These are phyloP conservation scores for Kazachstania taianensis DNA, from an alignment of 805 yeast species.

Conservation along the genomic window DNA sequence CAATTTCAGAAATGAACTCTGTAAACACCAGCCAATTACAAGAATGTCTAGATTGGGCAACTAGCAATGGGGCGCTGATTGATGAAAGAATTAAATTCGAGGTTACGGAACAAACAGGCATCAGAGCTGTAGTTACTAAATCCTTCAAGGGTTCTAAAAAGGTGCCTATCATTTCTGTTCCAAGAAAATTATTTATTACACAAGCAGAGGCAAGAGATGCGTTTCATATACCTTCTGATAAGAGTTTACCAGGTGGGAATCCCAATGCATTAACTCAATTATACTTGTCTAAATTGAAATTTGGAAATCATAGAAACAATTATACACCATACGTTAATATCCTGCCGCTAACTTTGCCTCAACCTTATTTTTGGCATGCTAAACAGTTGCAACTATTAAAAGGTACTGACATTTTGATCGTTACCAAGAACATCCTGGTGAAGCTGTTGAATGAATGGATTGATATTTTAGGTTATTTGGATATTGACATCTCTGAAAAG, in stretches of 20 bases:
- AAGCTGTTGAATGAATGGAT: conserved; percentile 53
- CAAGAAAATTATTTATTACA: conserved; percentile 31
- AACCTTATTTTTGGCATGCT: conserved; percentile 59
- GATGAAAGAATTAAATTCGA: conserved; percentile 29
- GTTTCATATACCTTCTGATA: conserved; percentile 14
- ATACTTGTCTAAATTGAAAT: conserved; percentile 35
- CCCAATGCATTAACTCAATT: conserved; percentile 31
- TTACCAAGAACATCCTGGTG: conserved; percentile 38
- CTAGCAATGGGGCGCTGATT: conserved; percentile 30
- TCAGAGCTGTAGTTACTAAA: conserved; percentile 16
- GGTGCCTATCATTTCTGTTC: conserved; percentile 31
- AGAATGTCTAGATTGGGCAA: conserved; percentile 31
- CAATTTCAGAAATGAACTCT: no score
- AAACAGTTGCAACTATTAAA: conserved; percentile 41
- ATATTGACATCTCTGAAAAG: neutral
- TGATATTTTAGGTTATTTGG: conserved; percentile 4
- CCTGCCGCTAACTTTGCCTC: conserved; percentile 40
- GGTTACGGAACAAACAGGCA: conserved; percentile 25
- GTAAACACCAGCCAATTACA: no score
- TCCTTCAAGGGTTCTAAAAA: conserved; percentile 2
- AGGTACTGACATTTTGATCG: conserved; percentile 62
- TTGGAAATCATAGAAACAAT: conserved; percentile 12
- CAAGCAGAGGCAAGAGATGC: conserved; percentile 27
- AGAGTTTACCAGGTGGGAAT: conserved; percentile 10
- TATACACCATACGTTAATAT: conserved; percentile 37